A percentile compares a stretch with the other conserved stretches of the same genome.
phyloP scores from a whole-genome alignment of 2,329 filamentous ascomycete genomes.

The Paecilomyces niveus region DNA sequence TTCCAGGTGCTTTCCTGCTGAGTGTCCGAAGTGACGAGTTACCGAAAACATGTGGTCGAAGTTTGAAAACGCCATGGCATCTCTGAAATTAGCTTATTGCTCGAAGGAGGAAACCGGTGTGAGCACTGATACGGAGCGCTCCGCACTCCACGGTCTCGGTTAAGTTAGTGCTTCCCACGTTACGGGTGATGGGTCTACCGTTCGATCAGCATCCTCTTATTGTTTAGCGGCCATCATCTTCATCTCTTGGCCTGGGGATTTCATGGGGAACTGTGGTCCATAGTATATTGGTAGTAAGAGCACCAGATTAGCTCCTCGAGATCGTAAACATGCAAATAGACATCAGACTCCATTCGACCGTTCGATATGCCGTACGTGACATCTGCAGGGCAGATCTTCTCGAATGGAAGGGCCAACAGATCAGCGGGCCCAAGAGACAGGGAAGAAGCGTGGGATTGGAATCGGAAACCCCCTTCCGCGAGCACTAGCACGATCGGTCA shows the following conservation, averaged over 20 bases:
- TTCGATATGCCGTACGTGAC: background rate
- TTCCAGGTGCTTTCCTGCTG: background rate
- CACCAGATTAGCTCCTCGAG: background rate
- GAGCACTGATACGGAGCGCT: background rate
- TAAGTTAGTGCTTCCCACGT: background rate
- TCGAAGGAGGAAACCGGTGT: background rate
- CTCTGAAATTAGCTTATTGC: background rate
- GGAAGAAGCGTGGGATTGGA: background rate
- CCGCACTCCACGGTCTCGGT: background rate
- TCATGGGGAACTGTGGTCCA: background rate
- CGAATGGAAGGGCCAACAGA: background rate
- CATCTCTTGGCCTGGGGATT: background rate
- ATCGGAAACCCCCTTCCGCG: background rate
- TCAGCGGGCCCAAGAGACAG: background rate
- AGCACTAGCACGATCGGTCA: background rate
- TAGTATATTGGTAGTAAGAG: background rate
- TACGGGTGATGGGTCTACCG: background rate
- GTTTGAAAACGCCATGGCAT: background rate
- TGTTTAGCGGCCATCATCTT: background rate
- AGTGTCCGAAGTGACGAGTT: background rate
- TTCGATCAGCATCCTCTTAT: background rate
- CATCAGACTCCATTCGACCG: background rate
- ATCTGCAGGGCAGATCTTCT: background rate
- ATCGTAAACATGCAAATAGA: background rate
- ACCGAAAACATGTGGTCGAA: background rate